phyloP scores from a whole-genome alignment of 139 green algal genomes.

The Chlamydomonas asymmetrica region DNA sequence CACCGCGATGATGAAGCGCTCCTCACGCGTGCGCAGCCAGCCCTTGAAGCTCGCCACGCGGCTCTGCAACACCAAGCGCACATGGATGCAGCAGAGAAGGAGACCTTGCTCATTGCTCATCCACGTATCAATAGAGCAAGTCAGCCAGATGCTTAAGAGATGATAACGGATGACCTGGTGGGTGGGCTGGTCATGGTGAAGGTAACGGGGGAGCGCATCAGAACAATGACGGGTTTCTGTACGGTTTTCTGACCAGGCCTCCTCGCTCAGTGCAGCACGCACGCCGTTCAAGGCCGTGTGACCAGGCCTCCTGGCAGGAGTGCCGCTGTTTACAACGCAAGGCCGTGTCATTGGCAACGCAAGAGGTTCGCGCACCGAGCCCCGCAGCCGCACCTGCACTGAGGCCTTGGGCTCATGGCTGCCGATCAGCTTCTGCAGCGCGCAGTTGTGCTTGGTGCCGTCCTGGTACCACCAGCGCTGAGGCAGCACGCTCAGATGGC shows the following conservation, averaged over 20 bases:
- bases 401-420: constrained; percentile 1
- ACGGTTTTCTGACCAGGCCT: too few species aligned
- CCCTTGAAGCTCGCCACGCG: constrained; percentile 9
- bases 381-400: background rate
- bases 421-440: background rate
- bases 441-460: constrained; percentile 7
- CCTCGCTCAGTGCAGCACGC: too few species aligned
- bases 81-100: background rate
- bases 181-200: too few species aligned
- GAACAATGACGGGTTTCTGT: too few species aligned
- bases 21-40: background rate
- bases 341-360: too few species aligned
- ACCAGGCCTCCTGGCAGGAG: too few species aligned
- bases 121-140: background rate
- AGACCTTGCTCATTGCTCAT: background rate
- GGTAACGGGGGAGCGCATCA: too few species aligned
- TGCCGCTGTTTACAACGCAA: too few species aligned
- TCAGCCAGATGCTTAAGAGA: background rate
- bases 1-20: constrained; percentile 18
- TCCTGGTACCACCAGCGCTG: constrained; percentile 30
- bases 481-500: background rate
- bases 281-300: too few species aligned
- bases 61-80: background rate
- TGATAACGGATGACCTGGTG: too few species aligned
- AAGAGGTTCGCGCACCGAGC: too few species aligned